A percentile compares a stretch with the other conserved stretches of the same genome.
Evolutionary conservation across 2,329 filamentous ascomycete species (phyloP).

Genomic region (Penicillium palitans): DNA sequence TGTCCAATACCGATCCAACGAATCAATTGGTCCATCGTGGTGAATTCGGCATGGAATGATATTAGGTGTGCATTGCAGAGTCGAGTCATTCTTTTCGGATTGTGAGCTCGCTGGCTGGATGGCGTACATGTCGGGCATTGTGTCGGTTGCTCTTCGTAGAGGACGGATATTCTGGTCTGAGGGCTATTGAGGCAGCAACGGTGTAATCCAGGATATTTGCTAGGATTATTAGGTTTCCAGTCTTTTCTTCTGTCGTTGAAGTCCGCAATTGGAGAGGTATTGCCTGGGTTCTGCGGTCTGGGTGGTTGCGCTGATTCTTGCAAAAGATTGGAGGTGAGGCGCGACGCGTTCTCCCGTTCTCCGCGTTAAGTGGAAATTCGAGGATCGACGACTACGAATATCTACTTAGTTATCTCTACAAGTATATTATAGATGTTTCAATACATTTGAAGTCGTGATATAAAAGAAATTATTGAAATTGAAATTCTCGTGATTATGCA

Average conservation of each 20-base stretch:
- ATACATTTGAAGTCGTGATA: no score
- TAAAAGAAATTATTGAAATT: neutral
- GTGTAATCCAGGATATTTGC: neutral
- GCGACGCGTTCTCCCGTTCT: conserved; percentile 34
- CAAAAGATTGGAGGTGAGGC: conserved; percentile 17
- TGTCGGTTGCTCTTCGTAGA: neutral
- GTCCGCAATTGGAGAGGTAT: neutral
- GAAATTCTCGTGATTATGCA: conserved; percentile 3
- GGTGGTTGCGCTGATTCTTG: conserved; percentile 1
- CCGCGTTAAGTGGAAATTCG: conserved; percentile 32
- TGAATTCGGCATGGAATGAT: conserved; percentile 79
- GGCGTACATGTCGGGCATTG: conserved; percentile 37
- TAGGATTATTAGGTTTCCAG: no score
- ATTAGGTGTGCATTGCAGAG: conserved; percentile 59
- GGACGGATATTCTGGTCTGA: conserved; percentile 1
- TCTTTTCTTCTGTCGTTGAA: neutral
- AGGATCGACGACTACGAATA: neutral
- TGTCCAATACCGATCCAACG: conserved; percentile 68
- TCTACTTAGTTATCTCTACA: neutral
- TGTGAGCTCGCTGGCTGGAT: conserved; percentile 31
- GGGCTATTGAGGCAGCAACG: neutral
- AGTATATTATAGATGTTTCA: neutral
- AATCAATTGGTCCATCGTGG: conserved; percentile 70
- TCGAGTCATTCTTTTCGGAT: conserved; percentile 21
- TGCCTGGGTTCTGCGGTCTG: neutral